Conservation (phyloP, 164 flowering plant species). For the Vitis riparia region DNA sequence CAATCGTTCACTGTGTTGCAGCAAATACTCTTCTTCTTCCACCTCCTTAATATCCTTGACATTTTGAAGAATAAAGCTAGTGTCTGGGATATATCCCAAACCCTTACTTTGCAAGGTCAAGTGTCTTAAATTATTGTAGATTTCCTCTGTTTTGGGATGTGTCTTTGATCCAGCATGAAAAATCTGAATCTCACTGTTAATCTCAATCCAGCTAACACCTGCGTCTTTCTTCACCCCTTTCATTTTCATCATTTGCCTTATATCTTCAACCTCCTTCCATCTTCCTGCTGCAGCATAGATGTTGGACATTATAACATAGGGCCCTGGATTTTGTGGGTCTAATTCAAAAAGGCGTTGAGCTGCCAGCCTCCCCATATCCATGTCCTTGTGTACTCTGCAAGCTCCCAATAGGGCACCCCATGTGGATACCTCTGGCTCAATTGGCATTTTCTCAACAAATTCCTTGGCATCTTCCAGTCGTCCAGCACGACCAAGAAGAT, state of each 20-base stretch:
- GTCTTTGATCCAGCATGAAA: constrained; percentile 21
- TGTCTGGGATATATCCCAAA: constrained; percentile 26
- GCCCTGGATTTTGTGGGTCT: constrained; percentile 27
- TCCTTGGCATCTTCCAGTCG: constrained; percentile 21
- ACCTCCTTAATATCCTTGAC: constrained; percentile 3
- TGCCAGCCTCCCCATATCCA: constrained; percentile 21
- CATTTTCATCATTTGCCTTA: constrained; percentile 21
- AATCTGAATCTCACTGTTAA: constrained; percentile 11
- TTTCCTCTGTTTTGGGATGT: constrained; percentile 17
- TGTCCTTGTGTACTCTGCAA: constrained; percentile 11
- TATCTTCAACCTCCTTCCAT: constrained; percentile 24
- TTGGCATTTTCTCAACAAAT: constrained; percentile 24
- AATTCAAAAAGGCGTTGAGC: constrained; percentile 21
- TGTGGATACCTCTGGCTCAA: constrained; percentile 20
- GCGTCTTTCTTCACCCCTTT: constrained; percentile 25
- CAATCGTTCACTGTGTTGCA: constrained; percentile 27
- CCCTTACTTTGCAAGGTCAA: constrained; percentile 15
- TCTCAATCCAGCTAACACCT: constrained; percentile 30
- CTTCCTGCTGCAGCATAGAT: constrained; percentile 20
- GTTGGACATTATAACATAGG: constrained; percentile 24
- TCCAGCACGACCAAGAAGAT: constrained; percentile 24
- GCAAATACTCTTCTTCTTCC: constrained; percentile 21
- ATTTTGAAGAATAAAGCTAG: constrained; percentile 22
- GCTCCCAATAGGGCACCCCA: constrained; percentile 33
- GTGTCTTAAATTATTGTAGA: constrained; percentile 11